phyloP scores from a whole-genome alignment of 495 filamentous ascomycete species.

The Aspergillus heteromorphus region DNA sequence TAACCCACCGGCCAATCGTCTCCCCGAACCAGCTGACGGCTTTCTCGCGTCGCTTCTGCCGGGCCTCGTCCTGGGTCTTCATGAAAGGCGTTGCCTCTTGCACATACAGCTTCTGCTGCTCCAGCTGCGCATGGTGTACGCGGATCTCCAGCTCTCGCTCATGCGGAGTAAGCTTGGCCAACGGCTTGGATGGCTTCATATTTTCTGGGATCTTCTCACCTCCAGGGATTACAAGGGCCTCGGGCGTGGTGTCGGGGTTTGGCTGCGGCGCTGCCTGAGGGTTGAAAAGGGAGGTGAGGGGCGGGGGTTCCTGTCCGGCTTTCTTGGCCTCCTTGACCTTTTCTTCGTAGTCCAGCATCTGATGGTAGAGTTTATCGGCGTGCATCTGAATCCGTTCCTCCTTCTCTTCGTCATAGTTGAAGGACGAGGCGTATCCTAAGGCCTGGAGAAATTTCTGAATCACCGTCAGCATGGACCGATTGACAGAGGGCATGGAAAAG shows the following conservation, averaged over 20 bases:
- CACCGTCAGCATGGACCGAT: background rate
- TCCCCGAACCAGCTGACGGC: conserved; percentile 52
- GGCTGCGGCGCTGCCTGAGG: conserved; percentile 22
- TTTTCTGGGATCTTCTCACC: conserved; percentile 30
- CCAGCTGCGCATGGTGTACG: conserved; percentile 55
- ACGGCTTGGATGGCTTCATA: conserved; percentile 44
- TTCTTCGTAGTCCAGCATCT: conserved; percentile 72
- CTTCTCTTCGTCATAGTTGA: conserved; percentile 55
- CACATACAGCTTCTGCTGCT: conserved; percentile 51
- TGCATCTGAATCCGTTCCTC: conserved; percentile 95
- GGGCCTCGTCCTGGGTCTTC: conserved; percentile 51
- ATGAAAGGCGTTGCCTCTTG: conserved; percentile 49
- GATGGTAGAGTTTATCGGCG: conserved; percentile 81
- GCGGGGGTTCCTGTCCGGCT: conserved; percentile 44
- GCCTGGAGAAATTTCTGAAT: conserved; percentile 79
- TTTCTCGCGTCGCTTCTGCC: conserved; percentile 53
- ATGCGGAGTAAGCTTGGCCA: conserved; percentile 55
- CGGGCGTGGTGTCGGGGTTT: background rate
- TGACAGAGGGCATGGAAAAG: background rate
- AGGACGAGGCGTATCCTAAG: conserved; percentile 74
- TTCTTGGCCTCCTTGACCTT: conserved; percentile 61
- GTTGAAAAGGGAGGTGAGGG: conserved; percentile 37
- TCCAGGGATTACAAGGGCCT: conserved; percentile 29
- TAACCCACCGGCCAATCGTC: conserved; percentile 43
- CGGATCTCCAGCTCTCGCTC: conserved; percentile 63